Evolutionary conservation across 108 stramenopile species (phyloP).

Genomic region (Stephanodiscus minutulus): DNA sequence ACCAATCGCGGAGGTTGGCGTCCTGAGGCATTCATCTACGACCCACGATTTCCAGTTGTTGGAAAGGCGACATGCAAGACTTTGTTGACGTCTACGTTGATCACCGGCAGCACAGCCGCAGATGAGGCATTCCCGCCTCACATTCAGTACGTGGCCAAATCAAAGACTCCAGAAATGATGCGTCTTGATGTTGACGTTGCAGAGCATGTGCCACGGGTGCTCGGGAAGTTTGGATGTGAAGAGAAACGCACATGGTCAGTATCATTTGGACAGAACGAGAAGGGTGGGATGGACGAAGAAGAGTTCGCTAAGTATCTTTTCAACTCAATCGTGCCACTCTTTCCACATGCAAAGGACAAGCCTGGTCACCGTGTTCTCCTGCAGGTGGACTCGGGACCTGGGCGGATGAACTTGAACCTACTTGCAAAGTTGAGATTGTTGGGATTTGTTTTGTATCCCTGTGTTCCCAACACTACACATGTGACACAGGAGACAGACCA

Average conservation of each 20-base stretch:
- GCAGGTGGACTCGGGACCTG: constrained; percentile 32
- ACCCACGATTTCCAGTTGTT: constrained; percentile 5
- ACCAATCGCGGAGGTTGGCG: constrained; percentile 14
- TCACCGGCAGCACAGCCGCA: constrained; percentile 17
- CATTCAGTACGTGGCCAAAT: constrained; percentile 4
- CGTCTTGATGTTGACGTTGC: neutral
- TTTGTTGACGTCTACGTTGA: constrained; percentile 6
- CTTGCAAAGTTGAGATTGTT: constrained; percentile 1
- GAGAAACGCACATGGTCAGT: neutral
- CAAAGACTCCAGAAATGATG: constrained; percentile 9
- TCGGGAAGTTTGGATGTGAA: constrained; percentile 15
- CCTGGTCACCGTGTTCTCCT: constrained; percentile 9
- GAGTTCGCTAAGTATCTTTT: constrained; percentile 15
- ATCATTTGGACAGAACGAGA: constrained; percentile 16
- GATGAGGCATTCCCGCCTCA: constrained; percentile 5
- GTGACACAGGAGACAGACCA: constrained; percentile 21
- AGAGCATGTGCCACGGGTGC: neutral
- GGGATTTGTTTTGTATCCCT: constrained; percentile 13
- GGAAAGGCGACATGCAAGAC: constrained; percentile 8
- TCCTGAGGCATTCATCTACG: constrained; percentile 7
- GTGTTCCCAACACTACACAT: constrained; percentile 21
- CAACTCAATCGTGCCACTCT: constrained; percentile 9
- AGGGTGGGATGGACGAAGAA: constrained; percentile 19
- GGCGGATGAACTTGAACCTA: constrained; percentile 7
- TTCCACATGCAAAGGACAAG: constrained; percentile 17